These are phyloP conservation scores for Kentomonas sorsogonicus DNA, from an alignment of 208 protist genomes.

Conservation along the genomic window DNA sequence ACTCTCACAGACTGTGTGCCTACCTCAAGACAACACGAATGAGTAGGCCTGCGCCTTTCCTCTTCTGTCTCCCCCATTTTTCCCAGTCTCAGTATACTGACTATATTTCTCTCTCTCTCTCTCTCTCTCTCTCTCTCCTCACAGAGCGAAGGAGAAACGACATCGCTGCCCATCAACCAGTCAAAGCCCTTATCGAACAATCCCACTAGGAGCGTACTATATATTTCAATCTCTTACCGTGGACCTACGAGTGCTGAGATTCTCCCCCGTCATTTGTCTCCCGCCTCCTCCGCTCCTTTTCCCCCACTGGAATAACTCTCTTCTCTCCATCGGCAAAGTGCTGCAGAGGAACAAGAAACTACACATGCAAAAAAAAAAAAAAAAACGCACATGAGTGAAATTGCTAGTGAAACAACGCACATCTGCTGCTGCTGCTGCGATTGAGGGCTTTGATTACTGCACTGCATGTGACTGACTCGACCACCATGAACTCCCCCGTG, in stretches of 20 bases:
- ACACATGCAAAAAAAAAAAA: constrained; percentile 2
- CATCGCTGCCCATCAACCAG: too few relatives aligned
- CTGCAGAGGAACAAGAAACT: background rate
- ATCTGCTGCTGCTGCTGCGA: too few relatives aligned
- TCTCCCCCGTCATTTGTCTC: background rate
- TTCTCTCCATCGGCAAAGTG: too few relatives aligned
- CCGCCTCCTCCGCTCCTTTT: background rate
- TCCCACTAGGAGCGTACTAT: background rate
- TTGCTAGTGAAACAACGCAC: background rate
- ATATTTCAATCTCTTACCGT: background rate
- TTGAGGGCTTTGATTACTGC: too few relatives aligned
- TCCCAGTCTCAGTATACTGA: background rate
- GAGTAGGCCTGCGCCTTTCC: constrained; percentile 8
- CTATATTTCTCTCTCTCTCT: background rate
- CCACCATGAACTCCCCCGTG: too few relatives aligned
- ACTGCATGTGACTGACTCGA: too few relatives aligned
- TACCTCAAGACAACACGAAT: too few relatives aligned
- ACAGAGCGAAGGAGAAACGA: too few relatives aligned
- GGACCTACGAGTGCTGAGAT: background rate
- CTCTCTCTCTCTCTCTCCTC: background rate
- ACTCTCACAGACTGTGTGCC: too few relatives aligned
- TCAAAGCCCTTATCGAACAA: background rate
- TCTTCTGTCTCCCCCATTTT: background rate
- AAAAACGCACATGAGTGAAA: background rate
- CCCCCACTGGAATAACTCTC: background rate